phyloP scores from a whole-genome alignment of 1,284 basidiomycete genomes.

The Boletus sp. region DNA sequence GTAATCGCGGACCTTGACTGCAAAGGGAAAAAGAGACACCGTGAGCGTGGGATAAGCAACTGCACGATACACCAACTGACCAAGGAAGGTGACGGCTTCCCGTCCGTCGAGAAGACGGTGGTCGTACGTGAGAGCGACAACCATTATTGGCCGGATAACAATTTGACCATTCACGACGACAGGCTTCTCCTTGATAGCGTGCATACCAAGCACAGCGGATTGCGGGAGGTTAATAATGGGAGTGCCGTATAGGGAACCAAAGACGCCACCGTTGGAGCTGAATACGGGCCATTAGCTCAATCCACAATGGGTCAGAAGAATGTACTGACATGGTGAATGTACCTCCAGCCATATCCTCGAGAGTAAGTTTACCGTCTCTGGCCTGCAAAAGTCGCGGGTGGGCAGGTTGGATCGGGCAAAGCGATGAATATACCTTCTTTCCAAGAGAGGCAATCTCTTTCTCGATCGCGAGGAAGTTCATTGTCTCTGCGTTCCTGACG shows the following conservation, averaged over 20 bases:
- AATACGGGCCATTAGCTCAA: slow-evolving; percentile 5
- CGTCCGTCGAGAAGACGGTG: slow-evolving; percentile 94
- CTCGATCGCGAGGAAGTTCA: slow-evolving; percentile 92
- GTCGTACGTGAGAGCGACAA: slow-evolving; percentile 93
- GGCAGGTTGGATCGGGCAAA: slow-evolving; percentile 4
- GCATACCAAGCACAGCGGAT: slow-evolving; percentile 94
- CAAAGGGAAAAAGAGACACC: slow-evolving; percentile 22
- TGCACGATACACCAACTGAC: slow-evolving; percentile 44
- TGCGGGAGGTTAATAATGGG: slow-evolving; percentile 98
- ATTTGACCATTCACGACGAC: slow-evolving; percentile 94
- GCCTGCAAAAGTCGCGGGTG: slow-evolving; percentile 49
- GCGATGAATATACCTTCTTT: slow-evolving; percentile 65
- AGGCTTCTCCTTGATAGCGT: slow-evolving; percentile 91
- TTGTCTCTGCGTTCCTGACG: slow-evolving; percentile 83
- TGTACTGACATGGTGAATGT: slow-evolving; percentile 89
- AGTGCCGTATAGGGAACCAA: slow-evolving; percentile 94
- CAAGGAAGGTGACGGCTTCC: slow-evolving; percentile 97
- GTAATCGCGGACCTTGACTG: slow-evolving; percentile 62
- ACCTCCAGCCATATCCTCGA: slow-evolving; percentile 97
- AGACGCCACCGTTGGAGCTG: slow-evolving; percentile 97
- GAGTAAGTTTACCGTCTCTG: slow-evolving; percentile 88
- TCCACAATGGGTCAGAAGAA: not conserved
- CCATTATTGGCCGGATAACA: slow-evolving; percentile 95
- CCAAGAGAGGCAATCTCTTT: slow-evolving; percentile 87
- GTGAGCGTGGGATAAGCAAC: slow-evolving; percentile 10